These are phyloP conservation scores for Alopecurus myosuroides DNA, from an alignment of 176 grass and related monocot species.

Conservation along the genomic window DNA sequence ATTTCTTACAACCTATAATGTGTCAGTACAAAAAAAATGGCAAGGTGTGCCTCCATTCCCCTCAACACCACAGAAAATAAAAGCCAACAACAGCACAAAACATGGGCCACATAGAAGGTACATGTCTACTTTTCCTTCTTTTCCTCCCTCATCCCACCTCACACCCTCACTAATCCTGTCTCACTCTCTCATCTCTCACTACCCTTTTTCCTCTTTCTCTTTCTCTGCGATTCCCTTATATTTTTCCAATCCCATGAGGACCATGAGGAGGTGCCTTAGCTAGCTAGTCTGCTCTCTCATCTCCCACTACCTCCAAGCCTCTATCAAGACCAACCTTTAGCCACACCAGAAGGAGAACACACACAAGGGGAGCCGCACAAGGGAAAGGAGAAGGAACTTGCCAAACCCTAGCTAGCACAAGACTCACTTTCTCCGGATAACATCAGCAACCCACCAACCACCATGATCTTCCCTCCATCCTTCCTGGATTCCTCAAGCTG, in stretches of 20 bases:
- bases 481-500: constrained; percentile 82
- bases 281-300: constrained; percentile 28
- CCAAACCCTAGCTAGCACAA: constrained; percentile 28
- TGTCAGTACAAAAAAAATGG: not conserved
- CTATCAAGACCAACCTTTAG: constrained; percentile 37
- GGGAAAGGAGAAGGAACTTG: not conserved
- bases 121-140: constrained; percentile 27
- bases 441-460: constrained; percentile 24
- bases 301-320: constrained; percentile 52
- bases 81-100: constrained; percentile 28
- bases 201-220: constrained; percentile 22
- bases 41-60: not conserved
- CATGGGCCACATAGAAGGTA: constrained; percentile 25
- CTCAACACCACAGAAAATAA: not conserved
- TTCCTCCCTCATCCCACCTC: constrained; percentile 7
- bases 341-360: constrained; percentile 20
- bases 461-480: constrained; percentile 74
- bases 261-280: constrained; percentile 19
- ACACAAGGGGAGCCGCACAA: constrained; percentile 5
- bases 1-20: not conserved
- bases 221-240: constrained; percentile 25
- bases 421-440: constrained; percentile 14
- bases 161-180: constrained; percentile 40
- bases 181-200: constrained; percentile 14
- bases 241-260: constrained; percentile 13